phyloP scores from a whole-genome alignment of 495 filamentous ascomycete genomes.

The Neurospora sp. region DNA sequence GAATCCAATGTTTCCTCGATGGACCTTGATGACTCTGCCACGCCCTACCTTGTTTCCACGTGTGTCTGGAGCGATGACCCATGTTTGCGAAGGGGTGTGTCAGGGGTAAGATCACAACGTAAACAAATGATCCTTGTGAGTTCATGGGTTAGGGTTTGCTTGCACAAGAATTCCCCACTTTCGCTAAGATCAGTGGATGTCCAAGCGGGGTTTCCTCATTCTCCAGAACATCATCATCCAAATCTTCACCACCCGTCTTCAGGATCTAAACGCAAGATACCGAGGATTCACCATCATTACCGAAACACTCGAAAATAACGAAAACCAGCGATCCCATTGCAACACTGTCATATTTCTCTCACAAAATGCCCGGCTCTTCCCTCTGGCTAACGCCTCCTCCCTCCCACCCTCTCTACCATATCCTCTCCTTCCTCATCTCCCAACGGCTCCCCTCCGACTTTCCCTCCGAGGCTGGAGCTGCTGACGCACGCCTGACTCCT shows the following conservation, averaged over 20 bases:
- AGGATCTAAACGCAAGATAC: not conserved
- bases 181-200: not conserved
- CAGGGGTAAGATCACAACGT: not conserved
- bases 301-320: not conserved
- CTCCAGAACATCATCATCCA: not conserved
- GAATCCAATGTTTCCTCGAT: not conserved
- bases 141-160: not conserved
- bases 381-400: conserved; percentile 23
- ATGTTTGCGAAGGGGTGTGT: not conserved
- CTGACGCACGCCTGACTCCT: conserved; percentile 3
- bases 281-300: not conserved
- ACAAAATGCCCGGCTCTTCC: conserved; percentile 19
- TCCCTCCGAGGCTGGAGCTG: conserved; percentile 10
- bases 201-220: not conserved
- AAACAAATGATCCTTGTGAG: not conserved
- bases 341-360: not conserved
- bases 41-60: not conserved
- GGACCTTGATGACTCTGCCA: not conserved
- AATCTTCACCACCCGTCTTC: not conserved
- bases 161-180: not conserved
- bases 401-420: conserved; percentile 11
- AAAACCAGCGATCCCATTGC: not conserved
- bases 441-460: conserved; percentile 14
- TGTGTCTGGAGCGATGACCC: not conserved
- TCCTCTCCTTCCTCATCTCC: conserved; percentile 16